Evolutionary conservation across 805 yeast genomes (phyloP).

Genomic region (Metschnikowia noctiluminum): DNA sequence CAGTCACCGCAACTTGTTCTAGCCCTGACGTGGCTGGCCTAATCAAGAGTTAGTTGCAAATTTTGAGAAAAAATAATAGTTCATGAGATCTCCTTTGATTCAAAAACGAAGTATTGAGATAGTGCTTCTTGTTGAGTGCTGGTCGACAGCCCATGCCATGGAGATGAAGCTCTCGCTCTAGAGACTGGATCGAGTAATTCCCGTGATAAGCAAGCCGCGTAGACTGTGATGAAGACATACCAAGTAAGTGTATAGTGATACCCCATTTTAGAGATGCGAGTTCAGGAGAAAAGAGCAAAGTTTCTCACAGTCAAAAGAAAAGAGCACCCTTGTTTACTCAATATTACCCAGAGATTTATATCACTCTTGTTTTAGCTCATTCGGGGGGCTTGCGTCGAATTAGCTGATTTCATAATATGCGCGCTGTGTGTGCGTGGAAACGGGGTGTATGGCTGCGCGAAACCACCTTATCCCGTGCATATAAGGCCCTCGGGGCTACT

Average conservation of each 20-base stretch:
- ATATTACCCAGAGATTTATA: background rate
- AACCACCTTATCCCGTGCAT: background rate
- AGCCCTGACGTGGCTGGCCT: slow-evolving; percentile 17
- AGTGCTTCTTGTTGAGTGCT: too few species aligned
- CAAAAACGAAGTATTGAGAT: background rate
- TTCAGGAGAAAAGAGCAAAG: background rate
- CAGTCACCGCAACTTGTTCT: slow-evolving; percentile 35
- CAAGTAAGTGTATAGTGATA: slow-evolving; percentile 9
- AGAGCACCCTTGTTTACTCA: background rate
- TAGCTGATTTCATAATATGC: slow-evolving; percentile 1
- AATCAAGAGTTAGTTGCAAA: slow-evolving; percentile 4
- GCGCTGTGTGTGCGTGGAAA: slow-evolving; percentile 1
- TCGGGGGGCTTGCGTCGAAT: slow-evolving; percentile 1
- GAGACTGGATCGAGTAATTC: background rate
- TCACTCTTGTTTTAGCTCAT: background rate
- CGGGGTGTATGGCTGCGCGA: background rate
- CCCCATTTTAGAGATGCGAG: slow-evolving; percentile 2
- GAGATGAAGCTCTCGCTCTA: too few species aligned
- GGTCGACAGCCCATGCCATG: too few species aligned
- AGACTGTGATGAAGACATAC: slow-evolving; percentile 4
- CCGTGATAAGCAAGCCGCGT: background rate
- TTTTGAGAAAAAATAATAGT: background rate
- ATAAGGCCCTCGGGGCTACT: background rate
- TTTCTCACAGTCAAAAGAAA: background rate
- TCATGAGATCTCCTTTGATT: too few species aligned